These are phyloP conservation scores for Peronospora tabacina DNA, from an alignment of 352 stramenopile genomes.

Conservation along the genomic window DNA sequence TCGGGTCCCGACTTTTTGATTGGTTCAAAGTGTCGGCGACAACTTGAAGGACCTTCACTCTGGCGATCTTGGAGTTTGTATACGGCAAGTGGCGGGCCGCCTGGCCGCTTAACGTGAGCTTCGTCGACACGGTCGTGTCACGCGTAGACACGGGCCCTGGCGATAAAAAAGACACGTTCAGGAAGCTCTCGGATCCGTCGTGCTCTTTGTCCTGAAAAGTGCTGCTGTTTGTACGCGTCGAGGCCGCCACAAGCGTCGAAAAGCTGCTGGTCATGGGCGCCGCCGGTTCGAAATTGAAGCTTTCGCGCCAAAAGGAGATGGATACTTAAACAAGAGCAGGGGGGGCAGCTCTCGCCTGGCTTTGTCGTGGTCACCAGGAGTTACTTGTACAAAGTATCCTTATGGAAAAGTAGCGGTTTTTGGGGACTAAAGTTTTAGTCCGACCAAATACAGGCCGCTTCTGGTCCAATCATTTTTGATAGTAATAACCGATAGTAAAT, in stretches of 20 bases:
- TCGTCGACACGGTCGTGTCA: slow-evolving; percentile 21
- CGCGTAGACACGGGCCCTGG: slow-evolving; percentile 21
- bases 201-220: background rate
- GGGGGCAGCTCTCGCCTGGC: too few relatives aligned
- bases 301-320: too few relatives aligned
- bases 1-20: slow-evolving; percentile 23
- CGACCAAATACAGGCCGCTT: too few relatives aligned
- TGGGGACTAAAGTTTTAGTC: too few relatives aligned
- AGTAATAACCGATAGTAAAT: slow-evolving; percentile 29
- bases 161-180: slow-evolving; percentile 39
- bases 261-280: background rate
- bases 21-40: slow-evolving; percentile 45
- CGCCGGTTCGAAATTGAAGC: background rate
- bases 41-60: slow-evolving; percentile 14
- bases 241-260: slow-evolving; percentile 4
- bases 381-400: too few relatives aligned
- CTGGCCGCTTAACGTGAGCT: slow-evolving; percentile 35
- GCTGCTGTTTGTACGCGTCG: slow-evolving; percentile 11
- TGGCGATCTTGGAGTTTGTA: too few relatives aligned
- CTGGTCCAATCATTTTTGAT: background rate
- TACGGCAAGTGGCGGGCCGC: slow-evolving; percentile 3
- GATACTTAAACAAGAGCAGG: too few relatives aligned
- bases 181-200: slow-evolving; percentile 6
- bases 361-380: too few relatives aligned
- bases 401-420: too few relatives aligned